phyloP scores from a whole-genome alignment of 2,329 filamentous ascomycete species.

The Epichloe typhina region DNA sequence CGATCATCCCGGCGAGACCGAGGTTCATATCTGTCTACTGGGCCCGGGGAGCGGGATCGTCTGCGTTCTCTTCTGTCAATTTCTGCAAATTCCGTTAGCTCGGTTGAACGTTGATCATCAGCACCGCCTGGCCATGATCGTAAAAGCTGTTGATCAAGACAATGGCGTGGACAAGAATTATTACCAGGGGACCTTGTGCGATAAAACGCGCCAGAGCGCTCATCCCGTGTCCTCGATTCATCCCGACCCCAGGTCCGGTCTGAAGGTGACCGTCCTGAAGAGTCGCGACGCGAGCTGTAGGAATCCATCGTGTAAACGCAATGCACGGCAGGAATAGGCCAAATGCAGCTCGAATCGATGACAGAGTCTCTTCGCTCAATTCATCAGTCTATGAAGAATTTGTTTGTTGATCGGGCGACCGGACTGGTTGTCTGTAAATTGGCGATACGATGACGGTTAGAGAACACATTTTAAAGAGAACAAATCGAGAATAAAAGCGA shows the following conservation, averaged over 20 bases:
- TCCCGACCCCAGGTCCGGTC: constrained; percentile 44
- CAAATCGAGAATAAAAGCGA: constrained; percentile 12
- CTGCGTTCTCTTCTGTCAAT: constrained; percentile 48
- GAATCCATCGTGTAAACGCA: constrained; percentile 33
- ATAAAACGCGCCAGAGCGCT: constrained; percentile 47
- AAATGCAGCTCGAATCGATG: not conserved
- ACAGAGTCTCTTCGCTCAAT: not conserved
- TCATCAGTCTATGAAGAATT: constrained; percentile 4
- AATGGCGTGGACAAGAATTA: constrained; percentile 18
- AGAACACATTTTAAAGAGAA: constrained; percentile 31
- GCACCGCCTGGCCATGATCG: not conserved
- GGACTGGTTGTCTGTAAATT: constrained; percentile 31
- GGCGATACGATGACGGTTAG: constrained; percentile 42
- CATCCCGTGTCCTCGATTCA: constrained; percentile 37
- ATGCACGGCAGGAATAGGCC: not conserved
- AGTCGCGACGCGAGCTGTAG: constrained; percentile 39
- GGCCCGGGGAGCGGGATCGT: constrained; percentile 55
- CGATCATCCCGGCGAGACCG: constrained; percentile 55
- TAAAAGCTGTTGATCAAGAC: not conserved
- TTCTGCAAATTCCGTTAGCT: constrained; percentile 22
- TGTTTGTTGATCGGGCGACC: constrained; percentile 7
- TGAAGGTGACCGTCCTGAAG: constrained; percentile 36
- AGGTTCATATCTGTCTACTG: constrained; percentile 67
- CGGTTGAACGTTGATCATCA: not conserved
- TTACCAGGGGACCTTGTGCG: constrained; percentile 58